phyloP scores from a whole-genome alignment of 345 rosid genomes.

The Triadica sebifera region DNA sequence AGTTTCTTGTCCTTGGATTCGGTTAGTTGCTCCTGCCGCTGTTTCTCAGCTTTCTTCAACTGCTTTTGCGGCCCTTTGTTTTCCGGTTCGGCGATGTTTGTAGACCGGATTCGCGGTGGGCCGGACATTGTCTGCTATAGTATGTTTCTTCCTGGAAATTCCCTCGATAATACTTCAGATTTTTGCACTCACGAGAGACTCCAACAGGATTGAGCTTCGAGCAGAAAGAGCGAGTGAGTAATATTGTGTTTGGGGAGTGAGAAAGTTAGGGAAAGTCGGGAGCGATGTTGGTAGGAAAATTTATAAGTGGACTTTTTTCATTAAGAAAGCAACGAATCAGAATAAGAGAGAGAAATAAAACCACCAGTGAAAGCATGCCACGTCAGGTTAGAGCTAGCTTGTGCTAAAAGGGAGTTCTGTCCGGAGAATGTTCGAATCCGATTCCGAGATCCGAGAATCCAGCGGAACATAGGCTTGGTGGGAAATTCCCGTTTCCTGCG shows the following conservation, averaged over 20 bases:
- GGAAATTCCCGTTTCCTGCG: no score
- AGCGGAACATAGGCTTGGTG: not conserved
- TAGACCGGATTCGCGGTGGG: constrained; percentile 52
- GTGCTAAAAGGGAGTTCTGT: not conserved
- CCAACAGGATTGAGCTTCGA: not conserved
- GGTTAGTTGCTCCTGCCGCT: not conserved
- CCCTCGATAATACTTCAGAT: not conserved
- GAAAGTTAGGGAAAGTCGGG: constrained; percentile 5
- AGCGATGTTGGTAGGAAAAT: not conserved
- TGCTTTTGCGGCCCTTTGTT: constrained; percentile 54
- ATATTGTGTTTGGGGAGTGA: constrained; percentile 1
- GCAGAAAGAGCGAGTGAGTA: not conserved
- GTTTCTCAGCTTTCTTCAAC: constrained; percentile 36
- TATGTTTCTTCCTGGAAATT: not conserved
- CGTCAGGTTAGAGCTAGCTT: not conserved
- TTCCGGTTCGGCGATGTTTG: constrained; percentile 45
- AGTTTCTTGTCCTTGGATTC: constrained; percentile 9
- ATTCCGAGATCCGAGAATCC: not conserved
- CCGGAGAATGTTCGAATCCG: not conserved
- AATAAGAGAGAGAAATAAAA: not conserved
- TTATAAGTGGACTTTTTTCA: not conserved
- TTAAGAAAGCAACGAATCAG: not conserved
- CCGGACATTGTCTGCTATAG: constrained; percentile 46
- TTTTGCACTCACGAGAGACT: no score
- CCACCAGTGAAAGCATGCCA: constrained; percentile 12